phyloP scores from a whole-genome alignment of 2,329 filamentous ascomycete species.

The Proliferodiscus dingleyae region DNA sequence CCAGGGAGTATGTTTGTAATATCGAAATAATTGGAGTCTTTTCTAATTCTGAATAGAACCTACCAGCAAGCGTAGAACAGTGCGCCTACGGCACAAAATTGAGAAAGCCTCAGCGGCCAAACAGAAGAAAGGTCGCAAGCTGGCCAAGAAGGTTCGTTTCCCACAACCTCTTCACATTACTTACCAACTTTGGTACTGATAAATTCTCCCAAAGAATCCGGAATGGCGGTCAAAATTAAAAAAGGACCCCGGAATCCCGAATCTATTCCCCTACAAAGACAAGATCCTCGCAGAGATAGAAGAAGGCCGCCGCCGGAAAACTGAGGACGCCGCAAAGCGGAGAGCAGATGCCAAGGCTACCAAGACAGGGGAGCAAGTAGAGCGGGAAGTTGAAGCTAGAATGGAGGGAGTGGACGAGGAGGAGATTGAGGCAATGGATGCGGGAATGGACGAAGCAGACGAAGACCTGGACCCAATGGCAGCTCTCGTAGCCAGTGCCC shows the following conservation, averaged over 20 bases:
- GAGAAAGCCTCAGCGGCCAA: conserved; percentile 87
- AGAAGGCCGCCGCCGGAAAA: conserved; percentile 74
- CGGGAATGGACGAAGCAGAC: conserved; percentile 52
- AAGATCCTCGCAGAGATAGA: conserved; percentile 92
- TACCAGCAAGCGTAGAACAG: conserved; percentile 86
- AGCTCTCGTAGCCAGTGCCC: conserved; percentile 58
- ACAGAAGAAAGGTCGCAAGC: conserved; percentile 83
- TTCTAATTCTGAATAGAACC: conserved; percentile 58
- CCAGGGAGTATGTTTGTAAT: conserved; percentile 29
- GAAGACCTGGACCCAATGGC: conserved; percentile 83
- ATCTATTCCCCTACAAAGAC: conserved; percentile 96
- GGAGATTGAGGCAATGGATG: conserved; percentile 45
- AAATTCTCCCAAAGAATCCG: conserved; percentile 68
- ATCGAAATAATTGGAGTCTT: background rate
- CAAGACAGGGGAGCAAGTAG: conserved; percentile 49
- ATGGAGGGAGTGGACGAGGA: conserved; percentile 43
- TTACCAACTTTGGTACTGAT: conserved; percentile 51
- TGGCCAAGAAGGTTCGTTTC: conserved; percentile 64
- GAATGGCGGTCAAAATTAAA: conserved; percentile 94
- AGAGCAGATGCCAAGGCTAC: conserved; percentile 68
- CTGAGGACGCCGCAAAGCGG: conserved; percentile 68
- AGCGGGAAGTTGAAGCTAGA: conserved; percentile 39
- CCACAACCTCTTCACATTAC: conserved; percentile 26
- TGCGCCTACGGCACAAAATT: conserved; percentile 91
- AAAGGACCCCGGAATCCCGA: conserved; percentile 97